phyloP scores from a whole-genome alignment of 352 stramenopile genomes.

The Pythium pectinolyticum region DNA sequence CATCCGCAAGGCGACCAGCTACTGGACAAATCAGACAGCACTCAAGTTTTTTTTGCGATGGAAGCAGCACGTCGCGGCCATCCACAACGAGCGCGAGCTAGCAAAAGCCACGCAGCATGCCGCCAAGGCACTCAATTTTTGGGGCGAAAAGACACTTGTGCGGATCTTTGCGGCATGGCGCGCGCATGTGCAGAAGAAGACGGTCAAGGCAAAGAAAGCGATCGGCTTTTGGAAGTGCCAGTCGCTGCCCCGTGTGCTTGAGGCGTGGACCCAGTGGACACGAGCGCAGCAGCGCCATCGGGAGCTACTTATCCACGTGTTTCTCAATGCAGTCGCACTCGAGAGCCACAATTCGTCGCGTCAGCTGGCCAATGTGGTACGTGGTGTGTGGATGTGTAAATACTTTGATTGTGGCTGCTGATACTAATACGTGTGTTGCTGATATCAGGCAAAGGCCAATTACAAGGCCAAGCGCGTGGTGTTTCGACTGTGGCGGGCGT shows the following conservation, averaged over 20 bases:
- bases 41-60: constrained; percentile 58
- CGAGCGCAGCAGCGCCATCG: constrained; percentile 25
- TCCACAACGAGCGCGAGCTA: constrained; percentile 28
- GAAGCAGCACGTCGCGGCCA: constrained; percentile 31
- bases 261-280: constrained; percentile 45
- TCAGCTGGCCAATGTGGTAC: constrained; percentile 48
- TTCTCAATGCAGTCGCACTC: constrained; percentile 59
- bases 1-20: constrained; percentile 48
- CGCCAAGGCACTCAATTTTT: constrained; percentile 61
- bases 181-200: constrained; percentile 37
- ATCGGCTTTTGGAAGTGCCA: constrained; percentile 72
- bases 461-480: constrained; percentile 41
- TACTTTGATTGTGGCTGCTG: no score
- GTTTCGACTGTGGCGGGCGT: constrained; percentile 50
- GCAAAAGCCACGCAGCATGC: constrained; percentile 33
- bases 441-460: constrained; percentile 44
- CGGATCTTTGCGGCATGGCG: constrained; percentile 53
- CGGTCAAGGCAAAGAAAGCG: constrained; percentile 50
- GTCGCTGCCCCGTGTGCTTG: constrained; percentile 55
- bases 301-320: constrained; percentile 51
- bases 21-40: constrained; percentile 58
- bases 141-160: constrained; percentile 49
- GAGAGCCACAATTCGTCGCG: constrained; percentile 69
- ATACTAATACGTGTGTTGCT: not conserved
- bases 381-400: constrained; percentile 1